These are phyloP conservation scores for Termitomyces sp. DNA, from an alignment of 768 basidiomycete genomes.

Conservation along the genomic window DNA sequence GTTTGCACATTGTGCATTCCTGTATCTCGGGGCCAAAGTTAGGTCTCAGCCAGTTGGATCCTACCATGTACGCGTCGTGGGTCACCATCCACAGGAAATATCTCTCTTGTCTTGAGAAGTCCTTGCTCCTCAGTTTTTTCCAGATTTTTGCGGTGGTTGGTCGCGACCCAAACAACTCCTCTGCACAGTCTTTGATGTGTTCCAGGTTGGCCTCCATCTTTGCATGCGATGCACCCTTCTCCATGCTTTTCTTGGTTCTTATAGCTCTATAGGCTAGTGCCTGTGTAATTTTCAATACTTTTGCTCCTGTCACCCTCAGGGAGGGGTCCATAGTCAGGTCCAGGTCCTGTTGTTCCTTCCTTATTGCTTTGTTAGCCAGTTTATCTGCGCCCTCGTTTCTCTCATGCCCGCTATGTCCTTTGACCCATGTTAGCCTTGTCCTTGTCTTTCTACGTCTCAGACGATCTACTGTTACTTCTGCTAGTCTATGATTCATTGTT, in stretches of 20 bases:
- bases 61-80: slow-evolving; percentile 2
- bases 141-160: background rate
- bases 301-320: background rate
- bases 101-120: background rate
- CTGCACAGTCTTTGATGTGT: background rate
- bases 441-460: background rate
- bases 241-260: background rate
- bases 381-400: background rate
- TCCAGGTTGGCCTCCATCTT: background rate
- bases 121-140: background rate
- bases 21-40: background rate
- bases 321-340: background rate
- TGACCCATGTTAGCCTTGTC: background rate
- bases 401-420: background rate
- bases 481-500: background rate
- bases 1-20: background rate
- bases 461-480: background rate
- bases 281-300: background rate
- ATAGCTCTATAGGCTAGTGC: background rate
- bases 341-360: background rate
- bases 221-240: background rate
- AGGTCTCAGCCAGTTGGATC: background rate
- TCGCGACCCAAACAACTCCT: background rate
- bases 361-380: background rate
- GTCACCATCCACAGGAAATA: slow-evolving; percentile 4